phyloP scores from a whole-genome alignment of 2,329 filamentous ascomycete genomes.

The Ophiostoma perfectum region DNA sequence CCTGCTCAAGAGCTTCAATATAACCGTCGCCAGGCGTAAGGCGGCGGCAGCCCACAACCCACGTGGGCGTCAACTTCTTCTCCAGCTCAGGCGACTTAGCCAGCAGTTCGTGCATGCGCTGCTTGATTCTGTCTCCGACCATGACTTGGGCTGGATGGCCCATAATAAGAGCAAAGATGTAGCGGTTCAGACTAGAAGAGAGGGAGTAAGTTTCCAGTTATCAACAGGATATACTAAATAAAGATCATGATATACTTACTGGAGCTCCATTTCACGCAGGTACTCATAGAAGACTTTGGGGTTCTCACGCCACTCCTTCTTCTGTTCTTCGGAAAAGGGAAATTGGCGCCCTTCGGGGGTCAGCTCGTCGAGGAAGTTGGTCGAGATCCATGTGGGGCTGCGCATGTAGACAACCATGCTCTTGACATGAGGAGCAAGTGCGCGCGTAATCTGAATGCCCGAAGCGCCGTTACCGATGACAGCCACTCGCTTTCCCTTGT shows the following conservation, averaged over 20 bases:
- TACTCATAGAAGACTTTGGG: slow-evolving; percentile 2
- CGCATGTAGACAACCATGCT: slow-evolving; percentile 22
- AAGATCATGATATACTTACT: background rate
- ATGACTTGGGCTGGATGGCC: slow-evolving; percentile 9
- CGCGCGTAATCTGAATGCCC: slow-evolving; percentile 42
- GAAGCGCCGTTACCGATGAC: slow-evolving; percentile 53
- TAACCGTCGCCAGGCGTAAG: slow-evolving; percentile 41
- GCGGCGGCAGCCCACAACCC: slow-evolving; percentile 40
- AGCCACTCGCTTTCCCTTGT: slow-evolving; percentile 43
- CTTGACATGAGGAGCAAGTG: slow-evolving; percentile 16
- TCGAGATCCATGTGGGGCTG: slow-evolving; percentile 28
- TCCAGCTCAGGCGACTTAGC: slow-evolving; percentile 36
- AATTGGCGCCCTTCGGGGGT: slow-evolving; percentile 14
- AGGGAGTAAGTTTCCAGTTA: too few relatives aligned
- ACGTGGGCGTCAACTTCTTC: slow-evolving; percentile 41
- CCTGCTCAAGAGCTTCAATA: slow-evolving; percentile 38
- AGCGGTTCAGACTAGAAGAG: slow-evolving; percentile 8
- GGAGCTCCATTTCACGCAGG: slow-evolving; percentile 6
- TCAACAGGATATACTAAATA: too few relatives aligned
- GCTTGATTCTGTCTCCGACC: slow-evolving; percentile 2
- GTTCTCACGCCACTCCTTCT: slow-evolving; percentile 7
- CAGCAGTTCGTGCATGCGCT: slow-evolving; percentile 14
- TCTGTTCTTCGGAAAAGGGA: slow-evolving; percentile 2
- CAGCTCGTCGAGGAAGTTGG: slow-evolving; percentile 10
- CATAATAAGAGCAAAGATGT: slow-evolving; percentile 14